A percentile compares a stretch with the other conserved stretches of the same genome.
These are phyloP conservation scores for Prasinococcaceae sp. DNA, from an alignment of 139 green algal species.

Conservation along the genomic window DNA sequence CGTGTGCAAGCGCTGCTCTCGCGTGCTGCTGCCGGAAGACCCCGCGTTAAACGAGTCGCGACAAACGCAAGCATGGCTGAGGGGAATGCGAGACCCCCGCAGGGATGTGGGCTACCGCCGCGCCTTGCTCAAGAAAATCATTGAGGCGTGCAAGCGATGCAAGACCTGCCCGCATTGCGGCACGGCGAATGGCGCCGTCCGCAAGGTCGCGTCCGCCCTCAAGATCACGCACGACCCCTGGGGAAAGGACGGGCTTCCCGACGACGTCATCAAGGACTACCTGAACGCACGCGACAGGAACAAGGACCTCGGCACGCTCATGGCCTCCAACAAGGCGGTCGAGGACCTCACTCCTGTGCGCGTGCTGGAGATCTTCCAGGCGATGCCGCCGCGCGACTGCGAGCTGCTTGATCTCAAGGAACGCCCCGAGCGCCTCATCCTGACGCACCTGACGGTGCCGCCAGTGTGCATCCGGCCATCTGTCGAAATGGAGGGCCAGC, in stretches of 20 bases:
- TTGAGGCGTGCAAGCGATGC: constrained; percentile 74
- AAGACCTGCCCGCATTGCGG: constrained; percentile 43
- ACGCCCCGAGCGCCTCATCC: constrained; percentile 70
- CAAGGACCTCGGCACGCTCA: constrained; percentile 33
- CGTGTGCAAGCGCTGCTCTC: constrained; percentile 91
- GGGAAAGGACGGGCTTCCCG: constrained; percentile 42
- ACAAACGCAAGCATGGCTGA: constrained; percentile 33
- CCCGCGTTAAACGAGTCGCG: too few relatives aligned
- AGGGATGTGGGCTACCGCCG: constrained; percentile 59
- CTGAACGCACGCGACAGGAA: constrained; percentile 43
- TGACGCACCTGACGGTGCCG: constrained; percentile 75
- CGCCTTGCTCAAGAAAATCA: constrained; percentile 58
- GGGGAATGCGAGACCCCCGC: constrained; percentile 37
- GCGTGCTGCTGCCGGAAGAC: constrained; percentile 71
- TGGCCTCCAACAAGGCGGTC: constrained; percentile 36
- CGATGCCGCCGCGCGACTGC: constrained; percentile 40
- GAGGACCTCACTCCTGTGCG: constrained; percentile 88
- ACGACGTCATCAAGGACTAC: constrained; percentile 33
- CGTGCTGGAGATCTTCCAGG: constrained; percentile 57
- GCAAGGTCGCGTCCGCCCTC: constrained; percentile 19
- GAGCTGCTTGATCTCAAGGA: constrained; percentile 47
- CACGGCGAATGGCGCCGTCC: constrained; percentile 25
- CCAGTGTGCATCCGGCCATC: constrained; percentile 86
- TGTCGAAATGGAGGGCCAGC: constrained; percentile 84
- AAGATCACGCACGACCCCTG: constrained; percentile 86